Conservation (phyloP, 2,329 filamentous ascomycete species). For the Phyllosticta citriasiana region DNA sequence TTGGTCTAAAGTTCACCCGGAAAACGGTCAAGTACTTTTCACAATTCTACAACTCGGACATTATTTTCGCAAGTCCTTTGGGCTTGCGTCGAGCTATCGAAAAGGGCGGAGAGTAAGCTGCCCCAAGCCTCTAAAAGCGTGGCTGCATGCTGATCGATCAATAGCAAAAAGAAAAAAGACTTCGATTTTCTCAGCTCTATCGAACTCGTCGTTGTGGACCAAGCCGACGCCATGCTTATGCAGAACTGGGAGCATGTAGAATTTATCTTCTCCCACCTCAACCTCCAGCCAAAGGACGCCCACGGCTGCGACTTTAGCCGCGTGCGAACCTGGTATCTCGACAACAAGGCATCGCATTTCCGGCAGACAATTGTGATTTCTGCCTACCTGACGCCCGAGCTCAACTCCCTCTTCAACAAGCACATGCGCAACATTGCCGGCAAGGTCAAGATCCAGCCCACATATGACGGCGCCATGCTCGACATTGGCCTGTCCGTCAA, state of each 20-base stretch:
- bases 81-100: conserved; percentile 87
- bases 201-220: conserved; percentile 81
- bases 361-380: conserved; percentile 79
- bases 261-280: conserved; percentile 83
- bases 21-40: conserved; percentile 94
- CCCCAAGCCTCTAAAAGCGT: conserved; percentile 15
- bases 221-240: conserved; percentile 88
- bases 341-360: conserved; percentile 67
- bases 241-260: conserved; percentile 98
- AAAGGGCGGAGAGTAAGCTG: conserved; percentile 45
- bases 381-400: conserved; percentile 78
- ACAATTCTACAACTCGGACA: conserved; percentile 92
- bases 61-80: conserved; percentile 82
- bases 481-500: conserved; percentile 61
- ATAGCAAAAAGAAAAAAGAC: conserved; percentile 51
- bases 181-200: conserved; percentile 90
- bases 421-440: conserved; percentile 75
- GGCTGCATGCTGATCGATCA: conserved; percentile 24
- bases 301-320: conserved; percentile 92
- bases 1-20: conserved; percentile 93
- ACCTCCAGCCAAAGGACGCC: conserved; percentile 76
- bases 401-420: conserved; percentile 66
- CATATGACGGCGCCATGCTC: conserved; percentile 63
- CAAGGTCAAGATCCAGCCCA: conserved; percentile 58
- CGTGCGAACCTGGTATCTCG: conserved; percentile 86